Percentiles rank a stretch among this genome's conserved stretches.
Conservation (phyloP, 2,329 filamentous ascomycete species). For the Knoxdaviesia capensis region DNA sequence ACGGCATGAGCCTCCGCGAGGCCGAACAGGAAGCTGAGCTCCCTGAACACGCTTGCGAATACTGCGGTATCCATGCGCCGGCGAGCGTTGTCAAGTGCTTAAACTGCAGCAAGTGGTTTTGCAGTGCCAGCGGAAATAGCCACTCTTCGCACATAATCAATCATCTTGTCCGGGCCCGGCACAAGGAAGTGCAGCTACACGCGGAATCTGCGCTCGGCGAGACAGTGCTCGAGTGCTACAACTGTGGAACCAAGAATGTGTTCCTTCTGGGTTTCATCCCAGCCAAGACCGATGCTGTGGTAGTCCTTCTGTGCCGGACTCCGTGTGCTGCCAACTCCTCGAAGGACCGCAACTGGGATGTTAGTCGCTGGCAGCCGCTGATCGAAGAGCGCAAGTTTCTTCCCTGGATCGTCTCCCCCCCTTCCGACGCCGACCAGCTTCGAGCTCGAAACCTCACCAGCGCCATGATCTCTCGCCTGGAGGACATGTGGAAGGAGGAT, state of each 20-base stretch:
- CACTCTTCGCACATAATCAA: slow-evolving; percentile 97
- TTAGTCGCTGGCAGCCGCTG: slow-evolving; percentile 88
- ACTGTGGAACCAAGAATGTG: slow-evolving; percentile 98
- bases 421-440: slow-evolving; percentile 87
- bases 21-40: slow-evolving; percentile 73
- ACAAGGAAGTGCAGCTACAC: slow-evolving; percentile 97
- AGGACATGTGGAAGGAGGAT: slow-evolving; percentile 98
- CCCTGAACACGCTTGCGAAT: slow-evolving; percentile 87
- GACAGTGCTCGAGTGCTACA: slow-evolving; percentile 95
- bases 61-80: slow-evolving; percentile 93
- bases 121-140: slow-evolving; percentile 88
- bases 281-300: slow-evolving; percentile 94
- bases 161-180: slow-evolving; percentile 85
- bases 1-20: slow-evolving; percentile 35
- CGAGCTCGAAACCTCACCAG: slow-evolving; percentile 83
- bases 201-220: slow-evolving; percentile 84
- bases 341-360: slow-evolving; percentile 99
- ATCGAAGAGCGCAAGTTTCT: slow-evolving; percentile 95
- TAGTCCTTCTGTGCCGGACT: slow-evolving; percentile 88
- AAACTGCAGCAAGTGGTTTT: slow-evolving; percentile 96
- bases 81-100: slow-evolving; percentile 93
- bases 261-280: slow-evolving; percentile 96
- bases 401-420: slow-evolving; percentile 75
- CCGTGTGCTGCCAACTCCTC: slow-evolving; percentile 89
- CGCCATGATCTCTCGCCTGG: slow-evolving; percentile 86